Percentiles rank a stretch among this genome's conserved stretches.
phyloP scores from a whole-genome alignment of 805 yeast species.

The Kluyveromyces wickerhamii region DNA sequence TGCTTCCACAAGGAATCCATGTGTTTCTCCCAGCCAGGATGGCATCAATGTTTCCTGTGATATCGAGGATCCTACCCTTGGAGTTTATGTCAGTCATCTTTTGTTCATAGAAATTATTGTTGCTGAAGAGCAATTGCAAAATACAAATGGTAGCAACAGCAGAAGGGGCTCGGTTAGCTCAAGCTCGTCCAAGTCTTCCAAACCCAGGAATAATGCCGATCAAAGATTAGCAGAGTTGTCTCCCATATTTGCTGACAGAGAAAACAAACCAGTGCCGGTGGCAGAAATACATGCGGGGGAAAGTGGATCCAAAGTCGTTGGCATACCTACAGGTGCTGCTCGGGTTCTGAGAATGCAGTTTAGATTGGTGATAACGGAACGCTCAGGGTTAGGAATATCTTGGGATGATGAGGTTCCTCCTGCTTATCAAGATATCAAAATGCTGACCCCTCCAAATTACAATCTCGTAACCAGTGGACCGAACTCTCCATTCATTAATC shows the following conservation, averaged over 20 bases:
- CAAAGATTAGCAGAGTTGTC: slow-evolving; percentile 38
- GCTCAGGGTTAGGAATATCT: slow-evolving; percentile 92
- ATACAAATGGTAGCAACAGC: slow-evolving; percentile 19
- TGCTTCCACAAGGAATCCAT: slow-evolving; percentile 34
- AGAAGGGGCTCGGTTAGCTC: slow-evolving; percentile 5
- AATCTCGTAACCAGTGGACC: slow-evolving; percentile 18
- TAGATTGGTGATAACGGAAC: slow-evolving; percentile 70
- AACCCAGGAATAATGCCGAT: slow-evolving; percentile 20
- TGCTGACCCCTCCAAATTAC: slow-evolving; percentile 84
- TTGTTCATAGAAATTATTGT: slow-evolving; percentile 84
- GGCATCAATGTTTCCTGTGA: slow-evolving; percentile 60
- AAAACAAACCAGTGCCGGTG: slow-evolving; percentile 17
- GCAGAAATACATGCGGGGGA: slow-evolving; percentile 15
- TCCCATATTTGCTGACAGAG: slow-evolving; percentile 35
- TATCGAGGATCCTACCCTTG: slow-evolving; percentile 71
- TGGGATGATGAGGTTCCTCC: slow-evolving; percentile 99
- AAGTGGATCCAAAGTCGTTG: slow-evolving; percentile 30
- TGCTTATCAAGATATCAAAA: slow-evolving; percentile 74
- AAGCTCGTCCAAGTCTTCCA: slow-evolving; percentile 5
- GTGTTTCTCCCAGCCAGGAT: slow-evolving; percentile 20
- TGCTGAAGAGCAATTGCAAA: slow-evolving; percentile 74
- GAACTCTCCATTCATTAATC: not conserved
- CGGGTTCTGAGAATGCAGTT: slow-evolving; percentile 93
- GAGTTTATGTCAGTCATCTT: slow-evolving; percentile 67
- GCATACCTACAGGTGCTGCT: slow-evolving; percentile 91